phyloP scores from a whole-genome alignment of 2,329 filamentous ascomycete genomes.

The Chaetomiaceae sp. region DNA sequence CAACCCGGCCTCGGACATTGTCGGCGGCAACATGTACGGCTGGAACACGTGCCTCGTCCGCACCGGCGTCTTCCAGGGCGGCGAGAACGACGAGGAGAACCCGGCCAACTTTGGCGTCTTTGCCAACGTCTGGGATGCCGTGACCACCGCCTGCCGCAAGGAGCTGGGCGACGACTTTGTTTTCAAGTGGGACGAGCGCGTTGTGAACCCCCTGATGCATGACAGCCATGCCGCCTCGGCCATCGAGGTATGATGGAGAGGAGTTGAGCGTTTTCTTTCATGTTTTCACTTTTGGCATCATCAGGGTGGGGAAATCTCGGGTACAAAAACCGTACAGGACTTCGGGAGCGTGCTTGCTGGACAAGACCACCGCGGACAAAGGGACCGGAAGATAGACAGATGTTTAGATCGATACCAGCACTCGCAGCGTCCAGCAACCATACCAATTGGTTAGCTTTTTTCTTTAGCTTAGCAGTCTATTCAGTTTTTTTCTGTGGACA shows the following conservation, averaged over 20 bases:
- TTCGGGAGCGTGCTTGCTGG: not conserved
- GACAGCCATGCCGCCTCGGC: constrained; percentile 17
- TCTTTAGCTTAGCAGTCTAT: not conserved
- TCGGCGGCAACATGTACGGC: constrained; percentile 74
- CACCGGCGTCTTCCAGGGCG: constrained; percentile 74
- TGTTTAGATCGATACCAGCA: constrained; percentile 12
- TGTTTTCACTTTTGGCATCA: not conserved
- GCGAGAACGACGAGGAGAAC: constrained; percentile 70
- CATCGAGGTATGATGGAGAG: constrained; percentile 14
- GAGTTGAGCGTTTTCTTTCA: not conserved
- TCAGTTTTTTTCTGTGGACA: not conserved
- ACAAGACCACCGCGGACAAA: not conserved
- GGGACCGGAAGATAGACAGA: not conserved
- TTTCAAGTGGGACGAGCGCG: constrained; percentile 64
- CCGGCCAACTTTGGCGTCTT: constrained; percentile 75
- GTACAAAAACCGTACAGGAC: too few species aligned
- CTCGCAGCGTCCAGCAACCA: not conserved
- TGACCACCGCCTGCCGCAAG: constrained; percentile 62
- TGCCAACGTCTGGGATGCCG: constrained; percentile 65
- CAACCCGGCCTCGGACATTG: constrained; percentile 69
- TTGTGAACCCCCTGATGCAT: constrained; percentile 52
- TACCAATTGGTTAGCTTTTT: not conserved
- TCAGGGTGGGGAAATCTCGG: too few species aligned
- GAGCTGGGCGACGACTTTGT: constrained; percentile 70
- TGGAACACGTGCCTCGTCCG: constrained; percentile 78